A percentile compares a stretch with the other conserved stretches of the same genome.
Evolutionary conservation across 495 filamentous ascomycete species (phyloP).

Genomic region (Aspergillus cavernicola): DNA sequence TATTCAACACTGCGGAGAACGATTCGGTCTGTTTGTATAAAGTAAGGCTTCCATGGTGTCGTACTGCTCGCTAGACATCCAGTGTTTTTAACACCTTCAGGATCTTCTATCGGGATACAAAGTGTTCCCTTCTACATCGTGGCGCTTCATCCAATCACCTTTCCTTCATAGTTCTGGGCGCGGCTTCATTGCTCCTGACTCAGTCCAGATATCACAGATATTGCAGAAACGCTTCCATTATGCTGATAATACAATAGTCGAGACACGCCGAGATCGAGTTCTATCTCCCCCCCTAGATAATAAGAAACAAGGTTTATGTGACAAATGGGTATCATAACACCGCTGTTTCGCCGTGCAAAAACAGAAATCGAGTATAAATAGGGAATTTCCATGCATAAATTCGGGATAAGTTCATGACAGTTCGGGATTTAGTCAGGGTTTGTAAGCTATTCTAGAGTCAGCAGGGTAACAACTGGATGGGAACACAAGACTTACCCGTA

Average conservation of each 20-base stretch:
- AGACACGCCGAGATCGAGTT: slow-evolving; percentile 9
- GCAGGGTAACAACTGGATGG: not conserved
- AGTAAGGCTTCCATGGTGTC: too few relatives aligned
- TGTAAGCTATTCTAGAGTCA: slow-evolving; percentile 42
- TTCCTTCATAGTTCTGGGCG: too few relatives aligned
- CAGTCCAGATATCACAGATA: too few relatives aligned
- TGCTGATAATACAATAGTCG: slow-evolving; percentile 15
- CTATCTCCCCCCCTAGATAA: slow-evolving; percentile 18
- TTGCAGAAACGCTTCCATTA: not conserved
- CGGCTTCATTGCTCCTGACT: too few relatives aligned
- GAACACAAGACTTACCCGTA: slow-evolving; percentile 40
- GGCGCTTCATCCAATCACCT: too few relatives aligned
- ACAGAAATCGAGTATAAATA: slow-evolving; percentile 32
- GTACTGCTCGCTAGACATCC: too few relatives aligned
- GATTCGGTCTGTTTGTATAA: too few relatives aligned
- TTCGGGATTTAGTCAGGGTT: slow-evolving; percentile 45
- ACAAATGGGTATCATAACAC: slow-evolving; percentile 48
- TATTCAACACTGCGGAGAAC: too few relatives aligned
- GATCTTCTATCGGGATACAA: too few relatives aligned
- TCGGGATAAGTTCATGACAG: slow-evolving; percentile 8
- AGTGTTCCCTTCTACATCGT: too few relatives aligned
- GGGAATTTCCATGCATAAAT: slow-evolving; percentile 17
- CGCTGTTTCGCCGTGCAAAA: slow-evolving; percentile 31
- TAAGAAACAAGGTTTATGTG: slow-evolving; percentile 31
- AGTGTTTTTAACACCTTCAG: too few relatives aligned